Percentiles rank a stretch among this genome's conserved stretches.
Conservation (phyloP, 2,329 filamentous ascomycete genomes). For the Botrytis elliptica region DNA sequence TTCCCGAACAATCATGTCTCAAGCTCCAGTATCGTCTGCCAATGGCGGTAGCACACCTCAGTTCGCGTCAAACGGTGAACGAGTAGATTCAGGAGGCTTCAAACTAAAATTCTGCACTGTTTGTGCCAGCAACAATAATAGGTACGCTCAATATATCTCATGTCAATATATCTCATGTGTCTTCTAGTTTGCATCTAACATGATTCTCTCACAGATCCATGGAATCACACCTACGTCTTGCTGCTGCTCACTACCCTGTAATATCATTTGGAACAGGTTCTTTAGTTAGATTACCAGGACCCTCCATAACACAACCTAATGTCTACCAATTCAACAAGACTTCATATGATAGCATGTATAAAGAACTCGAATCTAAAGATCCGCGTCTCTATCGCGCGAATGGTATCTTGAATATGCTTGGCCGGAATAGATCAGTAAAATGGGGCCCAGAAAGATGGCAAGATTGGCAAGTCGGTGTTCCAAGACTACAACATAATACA, state of each 20-base stretch:
- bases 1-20: slow-evolving; percentile 16
- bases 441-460: slow-evolving; percentile 97
- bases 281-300: slow-evolving; percentile 87
- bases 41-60: slow-evolving; percentile 26
- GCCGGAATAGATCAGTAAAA: slow-evolving; percentile 87
- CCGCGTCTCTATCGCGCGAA: slow-evolving; percentile 85
- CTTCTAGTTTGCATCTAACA: background rate
- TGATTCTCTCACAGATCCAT: slow-evolving; percentile 64
- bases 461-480: slow-evolving; percentile 88
- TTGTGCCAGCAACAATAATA: slow-evolving; percentile 98
- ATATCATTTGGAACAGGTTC: slow-evolving; percentile 97
- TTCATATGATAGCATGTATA: slow-evolving; percentile 92
- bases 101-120: slow-evolving; percentile 97
- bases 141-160: slow-evolving; percentile 51
- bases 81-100: slow-evolving; percentile 51
- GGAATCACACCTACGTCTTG: slow-evolving; percentile 95
- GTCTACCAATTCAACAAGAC: slow-evolving; percentile 98
- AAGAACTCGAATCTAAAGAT: slow-evolving; percentile 85
- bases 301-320: slow-evolving; percentile 88
- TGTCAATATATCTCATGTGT: slow-evolving; percentile 14
- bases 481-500: slow-evolving; percentile 70
- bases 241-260: slow-evolving; percentile 84
- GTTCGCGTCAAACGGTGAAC: slow-evolving; percentile 28
- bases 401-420: slow-evolving; percentile 92
- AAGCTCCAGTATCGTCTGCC: slow-evolving; percentile 22